phyloP scores from a whole-genome alignment of 2,329 filamentous ascomycete species.

The Neoarthrinium moseri region DNA sequence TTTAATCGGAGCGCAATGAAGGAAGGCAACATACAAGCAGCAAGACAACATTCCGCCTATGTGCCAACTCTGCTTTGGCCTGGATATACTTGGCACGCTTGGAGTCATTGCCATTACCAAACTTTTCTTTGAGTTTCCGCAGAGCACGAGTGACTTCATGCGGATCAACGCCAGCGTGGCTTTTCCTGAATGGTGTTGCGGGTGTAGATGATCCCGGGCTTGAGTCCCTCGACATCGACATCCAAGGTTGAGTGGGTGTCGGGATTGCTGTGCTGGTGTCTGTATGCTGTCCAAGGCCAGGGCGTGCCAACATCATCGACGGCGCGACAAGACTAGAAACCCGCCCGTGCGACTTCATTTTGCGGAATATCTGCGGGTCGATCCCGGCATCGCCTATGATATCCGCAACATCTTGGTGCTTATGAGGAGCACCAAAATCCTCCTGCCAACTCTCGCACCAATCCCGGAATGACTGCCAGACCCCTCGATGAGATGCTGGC shows the following conservation, averaged over 20 bases:
- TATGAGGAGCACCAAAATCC: constrained; percentile 10
- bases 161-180: constrained; percentile 12
- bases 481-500: constrained; percentile 6
- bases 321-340: constrained; percentile 8
- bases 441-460: constrained; percentile 6
- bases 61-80: constrained; percentile 12
- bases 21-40: constrained; percentile 9
- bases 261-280: constrained; percentile 4
- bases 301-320: constrained; percentile 12
- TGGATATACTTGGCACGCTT: constrained; percentile 12
- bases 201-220: constrained; percentile 9
- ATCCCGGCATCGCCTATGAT: constrained; percentile 14
- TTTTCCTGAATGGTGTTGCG: constrained; percentile 5
- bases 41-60: constrained; percentile 13
- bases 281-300: constrained; percentile 9
- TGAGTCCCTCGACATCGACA: not conserved
- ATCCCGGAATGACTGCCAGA: constrained; percentile 11
- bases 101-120: constrained; percentile 7
- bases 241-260: constrained; percentile 2
- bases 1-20: too few species aligned
- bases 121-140: constrained; percentile 10
- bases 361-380: constrained; percentile 11
- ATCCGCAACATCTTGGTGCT: constrained; percentile 11
- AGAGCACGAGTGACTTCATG: constrained; percentile 11
- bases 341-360: constrained; percentile 7